Evolutionary conservation across 805 yeast genomes (phyloP).

Genomic region (Grigorovia yakushimaensis): DNA sequence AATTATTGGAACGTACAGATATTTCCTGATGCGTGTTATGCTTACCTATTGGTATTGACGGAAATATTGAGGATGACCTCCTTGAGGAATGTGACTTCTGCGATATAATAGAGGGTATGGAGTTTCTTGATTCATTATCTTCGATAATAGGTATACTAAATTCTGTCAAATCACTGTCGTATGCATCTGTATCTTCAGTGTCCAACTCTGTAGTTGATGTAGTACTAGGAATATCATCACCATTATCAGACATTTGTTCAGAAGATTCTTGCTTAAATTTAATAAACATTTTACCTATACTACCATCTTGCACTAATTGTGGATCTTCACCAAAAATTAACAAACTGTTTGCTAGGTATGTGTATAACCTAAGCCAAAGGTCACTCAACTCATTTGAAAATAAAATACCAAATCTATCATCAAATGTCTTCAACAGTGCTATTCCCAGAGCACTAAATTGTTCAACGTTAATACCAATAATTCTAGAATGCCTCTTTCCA

Average conservation of each 20-base stretch:
- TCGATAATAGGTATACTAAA: neutral
- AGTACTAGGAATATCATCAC: neutral
- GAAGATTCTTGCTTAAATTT: neutral
- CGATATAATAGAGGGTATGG: neutral
- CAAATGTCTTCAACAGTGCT: slow-evolving; percentile 58
- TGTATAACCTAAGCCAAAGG: slow-evolving; percentile 62
- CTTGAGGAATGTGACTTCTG: neutral
- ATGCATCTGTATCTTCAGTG: neutral
- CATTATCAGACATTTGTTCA: neutral
- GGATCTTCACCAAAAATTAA: slow-evolving; percentile 41
- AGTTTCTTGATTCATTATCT: neutral
- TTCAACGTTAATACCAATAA: slow-evolving; percentile 59
- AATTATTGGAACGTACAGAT: too few species aligned
- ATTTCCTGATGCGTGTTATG: too few species aligned
- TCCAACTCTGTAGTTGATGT: neutral
- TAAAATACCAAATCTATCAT: slow-evolving; percentile 44
- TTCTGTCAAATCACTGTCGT: neutral
- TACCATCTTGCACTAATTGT: slow-evolving; percentile 1
- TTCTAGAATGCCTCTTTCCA: slow-evolving; percentile 68
- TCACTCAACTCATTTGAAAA: slow-evolving; percentile 55
- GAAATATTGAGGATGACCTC: too few species aligned
- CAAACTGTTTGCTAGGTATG: slow-evolving; percentile 58
- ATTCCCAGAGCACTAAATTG: slow-evolving; percentile 67
- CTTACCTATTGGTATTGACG: too few species aligned
- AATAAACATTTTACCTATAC: neutral